Conservation (phyloP, 768 basidiomycete genomes). For the Auricularia heimuer region DNA sequence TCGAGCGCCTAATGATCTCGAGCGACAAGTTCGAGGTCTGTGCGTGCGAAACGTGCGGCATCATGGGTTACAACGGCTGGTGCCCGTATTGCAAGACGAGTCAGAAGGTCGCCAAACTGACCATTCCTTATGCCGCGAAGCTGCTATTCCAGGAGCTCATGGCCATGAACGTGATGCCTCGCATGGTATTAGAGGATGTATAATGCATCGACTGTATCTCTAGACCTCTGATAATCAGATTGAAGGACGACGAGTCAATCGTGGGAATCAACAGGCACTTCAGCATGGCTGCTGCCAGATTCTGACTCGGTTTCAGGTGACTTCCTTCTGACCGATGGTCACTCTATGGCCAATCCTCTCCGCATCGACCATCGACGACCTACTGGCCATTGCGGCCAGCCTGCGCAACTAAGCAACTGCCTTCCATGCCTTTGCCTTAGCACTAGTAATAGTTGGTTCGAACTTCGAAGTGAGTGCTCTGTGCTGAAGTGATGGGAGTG, state of each 20-base stretch:
- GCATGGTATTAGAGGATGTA: constrained; percentile 74
- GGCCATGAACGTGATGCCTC: constrained; percentile 95
- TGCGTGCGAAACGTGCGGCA: constrained; percentile 87
- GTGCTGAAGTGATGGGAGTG: too few relatives aligned
- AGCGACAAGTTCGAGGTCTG: constrained; percentile 97
- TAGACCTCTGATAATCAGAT: not conserved
- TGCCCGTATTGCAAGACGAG: constrained; percentile 98
- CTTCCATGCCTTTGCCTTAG: too few relatives aligned
- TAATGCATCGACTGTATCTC: not conserved
- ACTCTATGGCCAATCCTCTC: too few relatives aligned
- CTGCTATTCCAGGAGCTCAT: constrained; percentile 89
- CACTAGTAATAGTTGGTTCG: too few relatives aligned
- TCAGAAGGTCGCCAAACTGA: constrained; percentile 90
- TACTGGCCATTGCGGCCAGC: too few relatives aligned
- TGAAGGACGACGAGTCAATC: too few relatives aligned
- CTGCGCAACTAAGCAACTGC: too few relatives aligned
- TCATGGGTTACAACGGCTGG: constrained; percentile 94
- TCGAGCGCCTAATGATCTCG: constrained; percentile 98
- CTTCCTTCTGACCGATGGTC: too few relatives aligned
- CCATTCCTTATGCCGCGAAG: constrained; percentile 95
- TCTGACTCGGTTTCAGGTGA: rapidly evolving
- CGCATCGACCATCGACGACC: too few relatives aligned
- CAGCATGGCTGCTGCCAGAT: too few relatives aligned
- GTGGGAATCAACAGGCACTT: too few relatives aligned
- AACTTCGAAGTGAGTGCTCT: too few relatives aligned